Evolutionary conservation across 2,329 filamentous ascomycete species (phyloP), one percentile per base, ranked within the genome.

Genomic region (Ceratocystis harringtonii): DNA sequence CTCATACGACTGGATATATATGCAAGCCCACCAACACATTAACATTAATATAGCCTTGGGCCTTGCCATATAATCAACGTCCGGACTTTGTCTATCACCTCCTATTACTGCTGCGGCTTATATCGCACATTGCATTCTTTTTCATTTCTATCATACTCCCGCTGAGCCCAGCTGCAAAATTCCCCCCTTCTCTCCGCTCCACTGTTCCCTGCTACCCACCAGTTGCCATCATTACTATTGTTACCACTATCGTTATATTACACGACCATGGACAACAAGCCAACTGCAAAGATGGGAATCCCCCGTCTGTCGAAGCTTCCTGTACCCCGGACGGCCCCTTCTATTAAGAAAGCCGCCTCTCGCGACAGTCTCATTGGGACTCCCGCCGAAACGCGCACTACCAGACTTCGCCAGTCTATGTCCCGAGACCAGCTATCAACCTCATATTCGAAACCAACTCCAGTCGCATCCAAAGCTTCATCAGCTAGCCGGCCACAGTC

Each of bases 291-390:
- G 48, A 62, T 64, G 32, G 65, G 63, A 3, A 66, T 68, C 32
- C 67, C 67, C 50, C 67, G 67, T 17, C 58, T 66, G 45, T 68
- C 67, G 28, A 68, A 66, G 48, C 67, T 68, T 55, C 67, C 67
- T 8, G 61, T 68, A 2, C 64, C 67, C 25, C 65, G 62, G 30
- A 43, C 66, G 15, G 25, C 50, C 8, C 63, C 63, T 15, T 43
- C 64, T 10, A 25, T 68, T 17, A 60, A 62, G 25, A 57, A 50
- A 22, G 55, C 67, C 22, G 36, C 64, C 22, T 68, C 67, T 28
- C 61, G 67, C 17, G 67, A 68, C 41, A 66, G 52, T 50, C 55
- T 68, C 28, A 66, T 62, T n/a, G 45, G 61, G n/a, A 30, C 44
- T 17, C 45, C 66, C 6, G n/a, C 58, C 6, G 66, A 67, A 55